phyloP scores from a whole-genome alignment of 306 rosid species.

The Inga laurina region DNA sequence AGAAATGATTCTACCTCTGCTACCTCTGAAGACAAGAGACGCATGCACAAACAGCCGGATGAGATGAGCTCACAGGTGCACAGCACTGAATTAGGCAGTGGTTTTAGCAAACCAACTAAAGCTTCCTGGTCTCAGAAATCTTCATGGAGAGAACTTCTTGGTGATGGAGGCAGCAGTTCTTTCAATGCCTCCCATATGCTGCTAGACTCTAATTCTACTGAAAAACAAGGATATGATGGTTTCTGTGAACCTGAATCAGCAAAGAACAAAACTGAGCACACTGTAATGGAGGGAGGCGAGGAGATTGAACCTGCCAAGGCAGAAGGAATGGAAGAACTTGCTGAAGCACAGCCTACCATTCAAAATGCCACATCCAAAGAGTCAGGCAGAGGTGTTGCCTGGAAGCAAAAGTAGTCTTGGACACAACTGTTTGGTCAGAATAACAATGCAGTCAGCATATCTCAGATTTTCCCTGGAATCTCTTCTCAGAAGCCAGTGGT shows the following conservation, averaged over 20 bases:
- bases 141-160: too few relatives aligned
- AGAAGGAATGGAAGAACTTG: background rate
- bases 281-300: too few relatives aligned
- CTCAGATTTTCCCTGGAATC: too few relatives aligned
- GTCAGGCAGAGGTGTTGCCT: slow-evolving; percentile 66
- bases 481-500: too few relatives aligned
- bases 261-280: too few relatives aligned
- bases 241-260: too few relatives aligned
- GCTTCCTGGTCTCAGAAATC: slow-evolving; percentile 76
- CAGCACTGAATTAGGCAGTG: slow-evolving; percentile 37
- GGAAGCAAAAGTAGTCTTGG: slow-evolving; percentile 83
- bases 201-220: too few relatives aligned
- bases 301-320: background rate
- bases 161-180: too few relatives aligned
- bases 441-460: slow-evolving; percentile 64
- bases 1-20: slow-evolving; percentile 36
- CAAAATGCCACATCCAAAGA: slow-evolving; percentile 33
- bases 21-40: slow-evolving; percentile 32
- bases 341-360: slow-evolving; percentile 42
- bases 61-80: slow-evolving; percentile 39
- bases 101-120: slow-evolving; percentile 32
- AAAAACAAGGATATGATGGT: too few relatives aligned
- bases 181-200: too few relatives aligned
- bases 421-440: slow-evolving; percentile 60
- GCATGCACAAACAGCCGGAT: slow-evolving; percentile 29